A percentile compares a stretch with the other conserved stretches of the same genome.
These are phyloP conservation scores for Raffaelea arxii DNA, from an alignment of 2,329 filamentous ascomycete species.

Conservation along the genomic window DNA sequence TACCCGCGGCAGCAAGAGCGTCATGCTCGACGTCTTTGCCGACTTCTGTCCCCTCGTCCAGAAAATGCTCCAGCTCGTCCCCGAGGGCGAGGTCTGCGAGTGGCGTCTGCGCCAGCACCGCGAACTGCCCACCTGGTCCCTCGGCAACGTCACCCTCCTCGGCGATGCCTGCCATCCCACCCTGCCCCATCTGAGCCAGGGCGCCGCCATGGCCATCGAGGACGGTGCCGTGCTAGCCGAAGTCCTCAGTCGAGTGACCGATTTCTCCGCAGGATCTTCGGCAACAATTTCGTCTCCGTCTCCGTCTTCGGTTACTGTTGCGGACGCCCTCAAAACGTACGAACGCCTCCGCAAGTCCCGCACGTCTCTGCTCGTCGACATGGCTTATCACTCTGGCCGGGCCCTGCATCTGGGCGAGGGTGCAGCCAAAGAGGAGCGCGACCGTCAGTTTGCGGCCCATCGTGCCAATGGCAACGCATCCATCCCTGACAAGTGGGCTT, in stretches of 20 bases:
- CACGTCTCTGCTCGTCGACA: constrained; percentile 40
- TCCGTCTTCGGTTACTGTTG: too few species aligned
- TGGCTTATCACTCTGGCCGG: constrained; percentile 42
- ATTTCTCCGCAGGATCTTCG: neutral
- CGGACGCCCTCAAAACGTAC: constrained; percentile 34
- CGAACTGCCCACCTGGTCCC: constrained; percentile 46
- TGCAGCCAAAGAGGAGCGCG: constrained; percentile 47
- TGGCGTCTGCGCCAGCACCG: constrained; percentile 53
- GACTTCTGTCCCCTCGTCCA: constrained; percentile 52
- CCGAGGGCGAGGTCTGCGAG: constrained; percentile 54
- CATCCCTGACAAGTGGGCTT: constrained; percentile 61
- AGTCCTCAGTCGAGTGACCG: constrained; percentile 29
- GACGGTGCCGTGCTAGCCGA: constrained; percentile 53
- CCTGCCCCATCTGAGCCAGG: constrained; percentile 57
- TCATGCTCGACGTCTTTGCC: constrained; percentile 50
- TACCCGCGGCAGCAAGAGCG: constrained; percentile 49
- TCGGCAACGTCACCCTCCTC: constrained; percentile 45
- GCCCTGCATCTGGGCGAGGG: constrained; percentile 49
- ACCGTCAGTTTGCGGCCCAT: constrained; percentile 43
- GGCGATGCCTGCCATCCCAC: constrained; percentile 61
- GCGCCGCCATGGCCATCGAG: constrained; percentile 59
- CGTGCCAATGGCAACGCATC: constrained; percentile 32
- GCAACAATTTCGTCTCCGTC: neutral
- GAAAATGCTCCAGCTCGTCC: constrained; percentile 49
- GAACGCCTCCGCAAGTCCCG: constrained; percentile 47